A percentile compares a stretch with the other conserved stretches of the same genome.
Evolutionary conservation across 306 rosid species (phyloP).

Genomic region (cucumber (Cucumis sativus)): DNA sequence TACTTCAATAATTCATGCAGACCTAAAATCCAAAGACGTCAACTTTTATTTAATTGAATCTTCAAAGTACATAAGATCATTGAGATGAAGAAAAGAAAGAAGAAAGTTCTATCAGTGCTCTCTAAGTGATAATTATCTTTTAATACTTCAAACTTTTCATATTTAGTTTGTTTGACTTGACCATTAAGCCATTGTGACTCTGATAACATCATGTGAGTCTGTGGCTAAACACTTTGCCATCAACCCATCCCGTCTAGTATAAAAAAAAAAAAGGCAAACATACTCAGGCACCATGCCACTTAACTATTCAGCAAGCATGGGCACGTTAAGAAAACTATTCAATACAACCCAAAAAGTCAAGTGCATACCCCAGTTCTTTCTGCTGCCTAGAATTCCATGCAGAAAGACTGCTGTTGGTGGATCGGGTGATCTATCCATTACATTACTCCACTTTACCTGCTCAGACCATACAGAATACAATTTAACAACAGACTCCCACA

Average conservation of each 20-base stretch:
- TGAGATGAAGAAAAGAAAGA: background rate
- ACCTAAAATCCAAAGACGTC: background rate
- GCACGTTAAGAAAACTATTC: background rate
- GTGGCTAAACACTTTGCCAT: background rate
- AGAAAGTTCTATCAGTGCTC: background rate
- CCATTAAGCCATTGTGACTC: background rate
- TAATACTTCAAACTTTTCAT: background rate
- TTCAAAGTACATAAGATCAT: background rate
- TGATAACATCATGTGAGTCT: background rate
- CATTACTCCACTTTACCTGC: slow-evolving; percentile 87
- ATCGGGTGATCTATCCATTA: slow-evolving; percentile 45
- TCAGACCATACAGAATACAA: background rate
- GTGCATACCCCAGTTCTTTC: slow-evolving; percentile 88
- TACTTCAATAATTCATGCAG: background rate
- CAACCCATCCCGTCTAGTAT: background rate
- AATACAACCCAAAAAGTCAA: background rate
- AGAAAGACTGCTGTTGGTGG: slow-evolving; percentile 92
- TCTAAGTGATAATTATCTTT: background rate
- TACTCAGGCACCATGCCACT: slow-evolving; percentile 2
- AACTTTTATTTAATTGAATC: background rate
- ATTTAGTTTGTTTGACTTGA: background rate
- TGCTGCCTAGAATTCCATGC: slow-evolving; percentile 84
- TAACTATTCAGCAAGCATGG: background rate
- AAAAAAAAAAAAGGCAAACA: background rate
- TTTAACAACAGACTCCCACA: background rate